Conservation (phyloP, 2,329 filamentous ascomycete species). For the Colletotrichum plurivorum region DNA sequence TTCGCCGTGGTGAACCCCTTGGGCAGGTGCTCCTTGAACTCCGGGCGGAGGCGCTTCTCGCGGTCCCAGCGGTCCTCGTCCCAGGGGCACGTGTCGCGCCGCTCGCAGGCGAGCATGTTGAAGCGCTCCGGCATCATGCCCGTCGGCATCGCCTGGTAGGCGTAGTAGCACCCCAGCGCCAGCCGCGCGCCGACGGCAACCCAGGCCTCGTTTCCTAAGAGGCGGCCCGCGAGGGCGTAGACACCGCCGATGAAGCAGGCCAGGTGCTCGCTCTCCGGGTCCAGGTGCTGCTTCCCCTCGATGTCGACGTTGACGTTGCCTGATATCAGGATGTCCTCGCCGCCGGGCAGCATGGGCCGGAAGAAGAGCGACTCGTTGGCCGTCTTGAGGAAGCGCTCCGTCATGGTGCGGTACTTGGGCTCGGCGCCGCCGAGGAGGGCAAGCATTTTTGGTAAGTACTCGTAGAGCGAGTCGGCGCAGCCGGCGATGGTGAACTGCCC, state of each 20-base stretch:
- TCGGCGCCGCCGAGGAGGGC: conserved; percentile 70
- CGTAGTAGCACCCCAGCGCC: conserved; percentile 65
- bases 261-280: conserved; percentile 61
- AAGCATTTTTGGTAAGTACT: conserved; percentile 61
- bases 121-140: conserved; percentile 69
- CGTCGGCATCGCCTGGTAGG: conserved; percentile 61
- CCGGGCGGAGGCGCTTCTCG: conserved; percentile 47
- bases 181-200: conserved; percentile 60
- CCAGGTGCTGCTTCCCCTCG: conserved; percentile 31
- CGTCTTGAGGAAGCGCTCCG: conserved; percentile 67
- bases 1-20: conserved; percentile 75
- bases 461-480: conserved; percentile 58
- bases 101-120: conserved; percentile 56
- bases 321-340: conserved; percentile 72
- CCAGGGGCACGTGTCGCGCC: conserved; percentile 60
- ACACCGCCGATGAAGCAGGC: conserved; percentile 67
- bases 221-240: conserved; percentile 62
- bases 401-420: conserved; percentile 69
- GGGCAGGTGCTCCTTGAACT: conserved; percentile 46
- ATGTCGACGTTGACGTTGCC: conserved; percentile 51
- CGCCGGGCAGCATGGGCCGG: conserved; percentile 64
- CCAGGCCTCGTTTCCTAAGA: conserved; percentile 57
- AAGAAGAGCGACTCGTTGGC: conserved; percentile 72
- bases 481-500: conserved; percentile 54
- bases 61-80: conserved; percentile 47